These are phyloP conservation scores for Talaromyces islandicus DNA, from an alignment of 2,329 filamentous ascomycete species.

Conservation along the genomic window DNA sequence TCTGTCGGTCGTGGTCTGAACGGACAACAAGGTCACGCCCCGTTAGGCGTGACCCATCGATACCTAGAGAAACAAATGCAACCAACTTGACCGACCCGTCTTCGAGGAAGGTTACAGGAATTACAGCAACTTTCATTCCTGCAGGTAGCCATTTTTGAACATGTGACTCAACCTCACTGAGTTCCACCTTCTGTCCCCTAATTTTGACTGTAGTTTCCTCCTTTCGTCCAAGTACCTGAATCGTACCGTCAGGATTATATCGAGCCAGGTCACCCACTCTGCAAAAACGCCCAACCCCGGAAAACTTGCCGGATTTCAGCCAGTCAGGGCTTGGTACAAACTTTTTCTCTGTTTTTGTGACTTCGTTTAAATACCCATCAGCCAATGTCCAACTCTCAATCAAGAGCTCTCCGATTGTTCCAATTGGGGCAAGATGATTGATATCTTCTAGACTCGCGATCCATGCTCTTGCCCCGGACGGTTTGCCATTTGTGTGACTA, in stretches of 20 bases:
- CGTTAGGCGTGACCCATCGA: no score
- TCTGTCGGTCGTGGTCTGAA: no score
- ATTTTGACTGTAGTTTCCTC: constrained; percentile 30
- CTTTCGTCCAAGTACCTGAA: constrained; percentile 21
- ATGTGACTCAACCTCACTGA: constrained; percentile 24
- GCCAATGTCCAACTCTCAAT: constrained; percentile 31
- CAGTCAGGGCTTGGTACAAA: constrained; percentile 16
- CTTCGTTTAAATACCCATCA: constrained; percentile 22
- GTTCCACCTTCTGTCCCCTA: constrained; percentile 29
- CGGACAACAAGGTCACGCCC: no score
- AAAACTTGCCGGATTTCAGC: not conserved
- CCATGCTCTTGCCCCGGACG: not conserved
- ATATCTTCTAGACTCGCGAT: not conserved
- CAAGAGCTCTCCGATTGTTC: constrained; percentile 36
- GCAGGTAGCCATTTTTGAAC: not conserved
- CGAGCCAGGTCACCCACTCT: constrained; percentile 30
- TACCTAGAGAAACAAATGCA: not conserved
- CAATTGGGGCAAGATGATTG: constrained; percentile 23
- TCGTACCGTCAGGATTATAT: constrained; percentile 22
- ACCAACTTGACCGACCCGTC: not conserved
- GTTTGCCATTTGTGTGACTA: no score
- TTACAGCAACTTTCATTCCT: not conserved
- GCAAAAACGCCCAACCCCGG: constrained; percentile 17
- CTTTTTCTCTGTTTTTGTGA: constrained; percentile 15
- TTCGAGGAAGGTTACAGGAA: not conserved